Base-by-base conservation (phyloP, 495 filamentous ascomycete genomes). In the Lasiosphaeria ovina region DNA sequence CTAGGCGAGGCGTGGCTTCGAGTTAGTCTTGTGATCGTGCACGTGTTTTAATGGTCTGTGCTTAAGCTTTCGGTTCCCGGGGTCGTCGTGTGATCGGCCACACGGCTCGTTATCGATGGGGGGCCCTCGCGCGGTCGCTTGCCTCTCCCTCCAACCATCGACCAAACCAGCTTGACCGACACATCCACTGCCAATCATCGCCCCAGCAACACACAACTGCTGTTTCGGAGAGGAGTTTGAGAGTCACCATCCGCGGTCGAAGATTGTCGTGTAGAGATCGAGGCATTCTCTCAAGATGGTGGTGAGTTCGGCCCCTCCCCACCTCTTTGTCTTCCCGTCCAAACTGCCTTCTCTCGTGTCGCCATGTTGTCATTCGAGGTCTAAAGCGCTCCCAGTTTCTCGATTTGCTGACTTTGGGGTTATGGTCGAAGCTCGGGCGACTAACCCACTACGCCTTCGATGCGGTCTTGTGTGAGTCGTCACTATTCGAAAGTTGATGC, bases 401-500 rank as follows among this genome's bases (percentile, higher is more conserved):
- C 77, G 78, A 85, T 71, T 79, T 85, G 69, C 81, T 85, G 72
- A 86, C 81, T 67, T 76, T 84, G 72, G 81, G 77, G 66, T 71
- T 84, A 61, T 83, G 76, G 79, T 80, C 74, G 74, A 84, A 98
- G 95, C 80, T 98, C 77, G 94, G 92, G 76, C 85, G 89, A 74
- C 72, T 98, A 61, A 88, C 88, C 66, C 94, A 98, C 79, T 97
- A 94, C 79, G 91, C 92, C 68, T 93, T 98, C 68, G 94, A 98
- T 77, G 95, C 94, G 63, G 91, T 98, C 36, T 85, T 98, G 63
- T 76, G 91, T 96, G 82, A 65, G 88, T 80, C 36, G 9, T 36
- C 31, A 33, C 51, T 17, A 24, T 32, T 24, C 12, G n/a, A 33
- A 24, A 38, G 34, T 35, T 31, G 44, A 14, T 35, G 4, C 40